Percentiles rank a stretch among this genome's conserved stretches.
Evolutionary conservation across 1,284 basidiomycete genomes (phyloP).

Genomic region (Volvariella volvacea): DNA sequence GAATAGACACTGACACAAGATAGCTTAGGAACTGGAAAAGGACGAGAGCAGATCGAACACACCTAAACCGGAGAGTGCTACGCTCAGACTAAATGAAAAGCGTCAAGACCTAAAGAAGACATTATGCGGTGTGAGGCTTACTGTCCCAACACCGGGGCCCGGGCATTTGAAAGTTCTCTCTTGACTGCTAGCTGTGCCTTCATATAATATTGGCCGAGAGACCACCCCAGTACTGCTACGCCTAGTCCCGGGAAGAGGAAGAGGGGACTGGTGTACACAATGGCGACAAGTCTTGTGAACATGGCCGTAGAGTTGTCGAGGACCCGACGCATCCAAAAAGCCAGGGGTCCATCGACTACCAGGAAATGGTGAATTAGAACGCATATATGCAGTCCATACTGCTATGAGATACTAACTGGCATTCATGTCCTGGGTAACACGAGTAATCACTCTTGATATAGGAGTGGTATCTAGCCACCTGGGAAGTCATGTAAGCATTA

Average conservation of each 20-base stretch:
- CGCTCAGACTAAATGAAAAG: constrained; percentile 17
- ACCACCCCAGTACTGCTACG: neutral
- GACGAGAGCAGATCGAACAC: too few species aligned
- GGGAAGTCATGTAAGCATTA: neutral
- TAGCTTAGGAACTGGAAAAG: neutral
- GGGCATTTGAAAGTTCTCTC: constrained; percentile 62
- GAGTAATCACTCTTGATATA: constrained; percentile 38
- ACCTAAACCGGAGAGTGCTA: too few species aligned
- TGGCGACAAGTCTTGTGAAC: neutral
- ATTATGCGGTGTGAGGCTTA: too few species aligned
- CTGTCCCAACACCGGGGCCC: constrained; percentile 62
- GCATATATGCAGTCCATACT: neutral
- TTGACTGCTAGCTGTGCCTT: neutral
- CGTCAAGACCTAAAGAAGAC: constrained; percentile 41
- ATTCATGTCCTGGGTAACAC: constrained; percentile 39
- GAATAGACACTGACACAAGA: constrained; percentile 43
- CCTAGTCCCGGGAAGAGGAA: neutral
- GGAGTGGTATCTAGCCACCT: constrained; percentile 42
- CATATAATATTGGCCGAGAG: neutral
- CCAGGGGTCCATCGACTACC: constrained; percentile 26
- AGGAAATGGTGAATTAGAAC: neutral
- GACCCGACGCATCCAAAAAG: constrained; percentile 5
- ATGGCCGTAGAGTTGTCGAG: neutral
- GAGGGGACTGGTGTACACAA: neutral
- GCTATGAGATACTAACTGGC: neutral